Base-by-base conservation (phyloP, 2,329 filamentous ascomycete genomes). In the Fusarium verticillioides region DNA sequence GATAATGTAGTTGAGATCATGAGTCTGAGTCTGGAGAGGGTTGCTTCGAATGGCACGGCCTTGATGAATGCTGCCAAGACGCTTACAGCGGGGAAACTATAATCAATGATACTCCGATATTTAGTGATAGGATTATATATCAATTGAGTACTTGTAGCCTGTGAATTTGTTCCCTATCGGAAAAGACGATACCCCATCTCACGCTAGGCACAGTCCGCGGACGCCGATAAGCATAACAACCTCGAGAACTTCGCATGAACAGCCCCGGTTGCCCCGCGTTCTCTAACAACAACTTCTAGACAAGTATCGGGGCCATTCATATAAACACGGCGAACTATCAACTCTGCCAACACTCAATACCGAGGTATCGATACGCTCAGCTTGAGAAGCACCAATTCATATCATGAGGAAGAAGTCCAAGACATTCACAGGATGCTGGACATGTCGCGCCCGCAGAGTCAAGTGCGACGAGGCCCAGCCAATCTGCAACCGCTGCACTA, bases 341-440 rank as follows among this genome's bases (percentile, higher is more conserved):
- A 16, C 16, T 36, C 36, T 39, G 10, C 19, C 10, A 12, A 7
- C 7, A 15, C 8, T 9, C 18, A 39, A 19, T 21, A 39, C 13
- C 21, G n/a, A 18, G n/a, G 7, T n/a, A 11, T 7, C 6, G 15
- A 16, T 3, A 23, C 19, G 1, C 0, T 9, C 8, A 10, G 21
- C 2, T 23, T 15, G 1, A 6, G 5, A 18, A 11, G 9, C 40
- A 11, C 1, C 6, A 43, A 43, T 4, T 23, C 9, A 23, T 9
- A 11, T 18, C 15, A 43, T 44, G 42, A 5, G 42, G 7, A 44
- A 18, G 15, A 44, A 44, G n/a, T 44, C 42, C 42, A 44, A 44
- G 15, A 44, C 42, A 12, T 50, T 50, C 21, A 50, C 46, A 18
- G 46, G 46, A 11, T 50, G 46, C 46, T 50, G 46, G 46, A 50